These are phyloP conservation scores for Carex arenaria DNA, from an alignment of 202 grass and related monocot genomes.

Conservation along the genomic window DNA sequence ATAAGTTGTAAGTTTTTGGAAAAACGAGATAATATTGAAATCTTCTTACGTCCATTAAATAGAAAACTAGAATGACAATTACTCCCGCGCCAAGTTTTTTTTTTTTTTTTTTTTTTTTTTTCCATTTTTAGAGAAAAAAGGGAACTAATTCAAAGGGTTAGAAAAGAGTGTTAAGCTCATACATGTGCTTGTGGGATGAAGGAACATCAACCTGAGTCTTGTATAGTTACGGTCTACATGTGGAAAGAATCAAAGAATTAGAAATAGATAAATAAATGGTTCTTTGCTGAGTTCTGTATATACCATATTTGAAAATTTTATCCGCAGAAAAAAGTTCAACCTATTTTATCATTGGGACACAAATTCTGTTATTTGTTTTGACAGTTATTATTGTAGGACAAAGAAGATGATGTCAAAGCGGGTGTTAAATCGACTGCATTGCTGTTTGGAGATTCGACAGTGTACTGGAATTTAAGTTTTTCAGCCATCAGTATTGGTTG, in stretches of 20 bases:
- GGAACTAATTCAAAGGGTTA: not conserved
- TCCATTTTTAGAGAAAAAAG: not conserved
- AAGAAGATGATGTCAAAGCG: conserved; percentile 36
- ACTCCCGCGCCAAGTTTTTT: too few species aligned
- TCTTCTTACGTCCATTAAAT: too few species aligned
- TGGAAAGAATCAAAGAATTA: not conserved
- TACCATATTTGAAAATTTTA: not conserved
- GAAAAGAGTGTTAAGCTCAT: not conserved
- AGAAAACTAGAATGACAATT: too few species aligned
- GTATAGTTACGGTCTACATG: not conserved
- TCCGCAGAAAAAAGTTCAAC: too few species aligned
- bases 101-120: too few species aligned
- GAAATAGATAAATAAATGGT: not conserved
- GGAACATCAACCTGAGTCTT: not conserved
- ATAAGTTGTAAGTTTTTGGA: too few species aligned
- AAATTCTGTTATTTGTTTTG: not conserved
- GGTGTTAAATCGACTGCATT: conserved; percentile 49
- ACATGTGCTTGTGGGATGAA: not conserved
- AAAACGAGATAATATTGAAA: too few species aligned
- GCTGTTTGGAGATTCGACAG: conserved; percentile 29
- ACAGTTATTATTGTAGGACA: conserved; percentile 26
- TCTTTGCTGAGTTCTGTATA: not conserved
- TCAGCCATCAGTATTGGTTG: conserved; percentile 25
- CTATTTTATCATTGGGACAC: not conserved
- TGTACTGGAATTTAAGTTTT: conserved; percentile 38